Evolutionary conservation across 495 filamentous ascomycete genomes (phyloP), one percentile per base, ranked within the genome.

Genomic region (Neurospora sp.): DNA sequence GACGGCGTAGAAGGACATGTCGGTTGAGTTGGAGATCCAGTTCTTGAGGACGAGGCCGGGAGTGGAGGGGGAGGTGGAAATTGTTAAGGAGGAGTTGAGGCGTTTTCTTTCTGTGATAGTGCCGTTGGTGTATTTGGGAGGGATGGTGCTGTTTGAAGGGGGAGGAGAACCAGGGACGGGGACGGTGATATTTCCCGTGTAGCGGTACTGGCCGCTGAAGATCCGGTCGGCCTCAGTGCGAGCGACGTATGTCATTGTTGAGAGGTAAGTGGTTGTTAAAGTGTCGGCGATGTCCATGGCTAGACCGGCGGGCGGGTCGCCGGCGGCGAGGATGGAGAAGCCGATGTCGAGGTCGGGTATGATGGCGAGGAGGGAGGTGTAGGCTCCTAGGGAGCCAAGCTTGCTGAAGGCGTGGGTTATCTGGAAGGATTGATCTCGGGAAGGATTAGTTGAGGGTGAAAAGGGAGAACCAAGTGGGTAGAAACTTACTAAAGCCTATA

Each of bases 301-400:
- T 9, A 83, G 71, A 3, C 77, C 77, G 6, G 74, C 14, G 1
- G 82, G 81, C 0, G 75, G 35, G 23, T 80, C 73, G 8, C 87
- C 87, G 5, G 87, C 88, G 10, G 82, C 80, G 2, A 89, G 73
- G 60, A 91, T 78, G 10, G 81, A 81, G 76, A 88, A 87, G 70
- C 87, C 88, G 20, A 88, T 82, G 71, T 84, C 80, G 76, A 87
- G 85, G 74, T 89, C 88, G 4, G 87, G 86, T 18, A 85, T 83
- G n/a, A 90, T 74, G 2, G 82, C 85, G 27, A 90, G 72, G 12
- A 87, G 77, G 12, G 82, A 75, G 31, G 79, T 83, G 76, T 90
- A 90, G 18, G 74, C 39, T 2, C 83, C 84, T n/a, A 88, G 72
- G 66, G 82, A 83, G 23, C 88, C 88, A 31, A 80, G 77, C 75